Evolutionary conservation across 441 rosid genomes (phyloP), one percentile per base, ranked within the genome.

Genomic region (Gossypium davidsonii): DNA sequence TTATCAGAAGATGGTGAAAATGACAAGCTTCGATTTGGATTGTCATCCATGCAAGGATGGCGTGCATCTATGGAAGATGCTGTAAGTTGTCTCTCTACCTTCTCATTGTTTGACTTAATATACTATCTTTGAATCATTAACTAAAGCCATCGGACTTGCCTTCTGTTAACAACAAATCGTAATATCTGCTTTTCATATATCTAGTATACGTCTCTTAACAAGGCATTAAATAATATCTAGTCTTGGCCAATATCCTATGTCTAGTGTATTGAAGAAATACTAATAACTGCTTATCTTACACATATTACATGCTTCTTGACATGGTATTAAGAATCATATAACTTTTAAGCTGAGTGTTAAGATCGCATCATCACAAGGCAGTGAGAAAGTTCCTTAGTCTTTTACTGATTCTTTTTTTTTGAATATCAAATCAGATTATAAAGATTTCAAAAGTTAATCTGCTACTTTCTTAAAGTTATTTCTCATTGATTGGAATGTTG

Each of bases 41-140:
- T 82, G 74, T 88, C 90, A 1, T 88, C 89, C 60, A 88, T 88
- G 90, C 90, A 88, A 73, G 90, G 90, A 8, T 88, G 92, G 92
- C 88, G 90, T 20, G 68, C 86, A 44, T 82, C 85, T 65, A 88
- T 88, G 90, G 92, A 88, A 83, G 92, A 88, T 74, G 90, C 92
- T 57, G 92, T 88, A 70, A 83, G 88, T 80, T 21, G 34, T 25
- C 25, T 17, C 23, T n/a, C 34, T 10, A 39, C 46, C 46, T 39
- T 60, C 48, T 44, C 37, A 25, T 72, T 59, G n/a, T 60, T 72
- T 48, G 4, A 61, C 68, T 48, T 57, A n/a, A 31, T 25, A 31
- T 17, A 56, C 18, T 4, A 0, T 21, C 39, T 39, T 20, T 18
- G 52, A 28, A n/a, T 60, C 39, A 3, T 34, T 10, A 37, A 37